A percentile compares a stretch with the other conserved stretches of the same genome.
These are phyloP conservation scores for Cymbidium sinense DNA, from an alignment of 106 monocot species.

Conservation along the genomic window DNA sequence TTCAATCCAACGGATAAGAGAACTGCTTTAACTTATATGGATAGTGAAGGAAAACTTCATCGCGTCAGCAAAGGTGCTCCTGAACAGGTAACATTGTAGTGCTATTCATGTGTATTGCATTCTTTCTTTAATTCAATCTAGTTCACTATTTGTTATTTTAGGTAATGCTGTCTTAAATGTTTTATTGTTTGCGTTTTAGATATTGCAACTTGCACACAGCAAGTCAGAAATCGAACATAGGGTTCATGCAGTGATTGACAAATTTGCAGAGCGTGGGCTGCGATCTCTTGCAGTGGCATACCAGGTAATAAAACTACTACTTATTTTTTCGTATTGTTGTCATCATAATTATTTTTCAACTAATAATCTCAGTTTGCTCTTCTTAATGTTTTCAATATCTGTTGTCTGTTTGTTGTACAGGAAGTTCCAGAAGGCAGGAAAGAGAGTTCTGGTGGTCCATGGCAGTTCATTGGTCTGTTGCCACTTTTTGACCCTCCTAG, in stretches of 20 bases:
- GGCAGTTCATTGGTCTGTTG: slow-evolving; percentile 83
- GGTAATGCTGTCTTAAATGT: not conserved
- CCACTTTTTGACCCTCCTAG: slow-evolving; percentile 93
- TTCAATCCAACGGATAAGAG: slow-evolving; percentile 82
- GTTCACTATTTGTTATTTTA: not conserved
- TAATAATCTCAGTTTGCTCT: not conserved
- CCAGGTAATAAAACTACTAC: slow-evolving; percentile 45
- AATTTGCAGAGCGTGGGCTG: slow-evolving; percentile 95
- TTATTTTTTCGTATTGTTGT: not conserved
- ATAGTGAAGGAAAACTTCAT: slow-evolving; percentile 62
- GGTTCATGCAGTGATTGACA: slow-evolving; percentile 94
- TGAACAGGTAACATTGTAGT: slow-evolving; percentile 45
- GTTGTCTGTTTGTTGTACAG: slow-evolving; percentile 24
- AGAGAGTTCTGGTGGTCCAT: slow-evolving; percentile 76
- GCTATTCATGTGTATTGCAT: not conserved
- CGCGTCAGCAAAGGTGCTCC: slow-evolving; percentile 88
- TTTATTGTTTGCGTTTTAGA: slow-evolving; percentile 37
- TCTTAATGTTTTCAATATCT: not conserved
- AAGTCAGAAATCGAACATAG: slow-evolving; percentile 89
- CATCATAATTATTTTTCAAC: not conserved
- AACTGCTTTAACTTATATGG: slow-evolving; percentile 70
- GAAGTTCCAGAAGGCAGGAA: slow-evolving; percentile 84
- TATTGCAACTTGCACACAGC: slow-evolving; percentile 87
- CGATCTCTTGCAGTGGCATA: slow-evolving; percentile 90
- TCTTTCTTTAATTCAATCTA: not conserved